Percentiles rank a stretch among this genome's conserved stretches.
These are phyloP conservation scores for Mycena leptocephala DNA, from an alignment of 768 basidiomycete species.

Conservation along the genomic window DNA sequence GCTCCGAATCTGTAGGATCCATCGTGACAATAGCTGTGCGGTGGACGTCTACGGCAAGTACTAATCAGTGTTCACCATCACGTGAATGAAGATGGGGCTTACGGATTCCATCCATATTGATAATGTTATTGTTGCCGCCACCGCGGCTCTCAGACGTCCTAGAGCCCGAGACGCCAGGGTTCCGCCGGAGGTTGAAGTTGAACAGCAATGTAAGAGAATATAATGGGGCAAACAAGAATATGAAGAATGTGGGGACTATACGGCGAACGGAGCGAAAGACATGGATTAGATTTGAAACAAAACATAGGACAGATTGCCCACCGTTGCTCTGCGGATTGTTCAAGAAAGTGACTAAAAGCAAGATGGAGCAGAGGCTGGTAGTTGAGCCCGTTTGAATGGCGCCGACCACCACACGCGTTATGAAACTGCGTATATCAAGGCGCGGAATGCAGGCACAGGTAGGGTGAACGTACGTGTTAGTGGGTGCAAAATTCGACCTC, in stretches of 20 bases:
- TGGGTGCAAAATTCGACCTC: not conserved
- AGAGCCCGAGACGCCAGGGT: not conserved
- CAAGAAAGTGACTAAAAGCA: not conserved
- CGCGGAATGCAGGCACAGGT: no score
- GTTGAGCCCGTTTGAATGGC: not conserved
- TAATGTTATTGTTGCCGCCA: not conserved
- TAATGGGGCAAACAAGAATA: constrained; percentile 2
- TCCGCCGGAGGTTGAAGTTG: constrained; percentile 8
- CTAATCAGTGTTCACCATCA: not conserved
- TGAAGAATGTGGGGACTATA: constrained; percentile 19
- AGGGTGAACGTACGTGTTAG: not conserved
- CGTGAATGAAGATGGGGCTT: not conserved
- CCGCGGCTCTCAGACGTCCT: constrained; percentile 1
- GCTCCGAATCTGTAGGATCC: not conserved
- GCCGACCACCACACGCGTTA: not conserved
- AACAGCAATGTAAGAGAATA: constrained; percentile 4
- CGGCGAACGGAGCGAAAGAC: not conserved
- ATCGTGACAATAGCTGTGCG: constrained; percentile 7
- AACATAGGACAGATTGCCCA: not conserved
- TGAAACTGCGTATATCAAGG: not conserved
- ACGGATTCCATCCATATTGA: constrained; percentile 15
- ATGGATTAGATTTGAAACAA: not conserved
- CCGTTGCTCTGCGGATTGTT: constrained; percentile 2
- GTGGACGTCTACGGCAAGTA: not conserved
- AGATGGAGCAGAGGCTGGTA: not conserved